These are phyloP conservation scores for Cucumis hystrix DNA, from an alignment of 306 rosid species.

Conservation along the genomic window DNA sequence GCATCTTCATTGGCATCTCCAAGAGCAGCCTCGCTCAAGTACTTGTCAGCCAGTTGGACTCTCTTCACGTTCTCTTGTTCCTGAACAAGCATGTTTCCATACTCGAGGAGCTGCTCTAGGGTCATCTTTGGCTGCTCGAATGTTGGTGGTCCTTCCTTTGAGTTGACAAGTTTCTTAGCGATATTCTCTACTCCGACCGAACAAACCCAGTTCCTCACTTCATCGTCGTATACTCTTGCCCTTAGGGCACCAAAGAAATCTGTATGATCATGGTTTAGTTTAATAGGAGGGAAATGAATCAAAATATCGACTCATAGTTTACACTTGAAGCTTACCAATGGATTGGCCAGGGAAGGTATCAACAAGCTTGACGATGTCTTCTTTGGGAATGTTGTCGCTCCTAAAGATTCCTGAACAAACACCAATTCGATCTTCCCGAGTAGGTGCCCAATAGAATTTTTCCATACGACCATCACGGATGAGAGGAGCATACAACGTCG, in stretches of 20 bases:
- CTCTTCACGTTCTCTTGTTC: slow-evolving; percentile 79
- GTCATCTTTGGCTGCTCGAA: slow-evolving; percentile 60
- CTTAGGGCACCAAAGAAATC: slow-evolving; percentile 74
- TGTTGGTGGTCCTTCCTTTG: slow-evolving; percentile 59
- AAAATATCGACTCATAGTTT: neutral
- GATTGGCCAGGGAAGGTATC: slow-evolving; percentile 77
- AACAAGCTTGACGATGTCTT: slow-evolving; percentile 38
- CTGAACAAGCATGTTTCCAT: slow-evolving; percentile 62
- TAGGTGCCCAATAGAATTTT: slow-evolving; percentile 78
- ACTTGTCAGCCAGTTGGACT: slow-evolving; percentile 67
- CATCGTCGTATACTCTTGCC: slow-evolving; percentile 65
- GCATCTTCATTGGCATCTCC: slow-evolving; percentile 62
- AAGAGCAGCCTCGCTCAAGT: slow-evolving; percentile 61
- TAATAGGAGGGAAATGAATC: neutral
- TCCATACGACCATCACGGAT: slow-evolving; percentile 85
- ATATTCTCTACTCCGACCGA: slow-evolving; percentile 30
- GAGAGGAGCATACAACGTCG: slow-evolving; percentile 68
- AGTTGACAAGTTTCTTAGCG: slow-evolving; percentile 66
- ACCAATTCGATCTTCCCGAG: slow-evolving; percentile 52
- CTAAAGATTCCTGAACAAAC: slow-evolving; percentile 61
- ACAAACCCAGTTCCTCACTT: slow-evolving; percentile 55
- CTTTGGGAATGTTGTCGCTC: slow-evolving; percentile 22
- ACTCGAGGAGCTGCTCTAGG: slow-evolving; percentile 39
- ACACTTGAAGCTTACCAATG: slow-evolving; percentile 30
- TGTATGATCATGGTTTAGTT: slow-evolving; percentile 5